A percentile compares a stretch with the other conserved stretches of the same genome.
Evolutionary conservation across 2,329 filamentous ascomycete genomes (phyloP).

Genomic region (Tothia fuscella): DNA sequence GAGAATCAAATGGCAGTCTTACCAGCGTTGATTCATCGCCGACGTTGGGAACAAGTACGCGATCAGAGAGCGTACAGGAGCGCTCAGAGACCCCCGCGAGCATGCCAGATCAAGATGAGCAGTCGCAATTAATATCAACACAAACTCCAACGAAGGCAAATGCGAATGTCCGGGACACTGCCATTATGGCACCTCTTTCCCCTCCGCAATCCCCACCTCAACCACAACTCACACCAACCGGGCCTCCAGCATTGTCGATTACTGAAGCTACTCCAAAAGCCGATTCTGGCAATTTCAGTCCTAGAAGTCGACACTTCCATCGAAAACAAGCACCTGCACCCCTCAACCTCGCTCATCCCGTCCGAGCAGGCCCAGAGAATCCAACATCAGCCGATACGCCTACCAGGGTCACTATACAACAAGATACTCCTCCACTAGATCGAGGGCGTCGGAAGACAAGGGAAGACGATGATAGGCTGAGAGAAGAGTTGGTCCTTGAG

Average conservation of each 20-base stretch:
- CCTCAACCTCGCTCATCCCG: conserved; percentile 45
- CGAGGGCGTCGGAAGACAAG: conserved; percentile 73
- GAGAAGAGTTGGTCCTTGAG: conserved; percentile 54
- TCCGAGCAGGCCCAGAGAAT: conserved; percentile 30
- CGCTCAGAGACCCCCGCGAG: too few relatives aligned
- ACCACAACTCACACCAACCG: background rate
- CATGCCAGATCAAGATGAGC: too few relatives aligned
- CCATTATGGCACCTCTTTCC: background rate
- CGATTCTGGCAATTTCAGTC: conserved; percentile 23
- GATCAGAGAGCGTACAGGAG: background rate
- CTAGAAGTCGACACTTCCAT: background rate
- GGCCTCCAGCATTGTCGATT: conserved; percentile 23
- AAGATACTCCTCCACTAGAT: conserved; percentile 57
- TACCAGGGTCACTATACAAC: background rate
- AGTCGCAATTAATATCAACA: too few relatives aligned
- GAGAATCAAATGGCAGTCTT: background rate
- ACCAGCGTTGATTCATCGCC: conserved; percentile 8
- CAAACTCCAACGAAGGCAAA: too few relatives aligned
- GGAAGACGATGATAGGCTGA: conserved; percentile 72
- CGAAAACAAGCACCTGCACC: conserved; percentile 81
- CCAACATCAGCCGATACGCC: conserved; percentile 70
- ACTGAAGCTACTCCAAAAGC: conserved; percentile 28
- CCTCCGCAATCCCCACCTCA: conserved; percentile 3
- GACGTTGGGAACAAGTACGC: background rate
- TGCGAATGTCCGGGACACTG: background rate